Evolutionary conservation across 164 flowering plant species (phyloP).

Genomic region (Sedum album): DNA sequence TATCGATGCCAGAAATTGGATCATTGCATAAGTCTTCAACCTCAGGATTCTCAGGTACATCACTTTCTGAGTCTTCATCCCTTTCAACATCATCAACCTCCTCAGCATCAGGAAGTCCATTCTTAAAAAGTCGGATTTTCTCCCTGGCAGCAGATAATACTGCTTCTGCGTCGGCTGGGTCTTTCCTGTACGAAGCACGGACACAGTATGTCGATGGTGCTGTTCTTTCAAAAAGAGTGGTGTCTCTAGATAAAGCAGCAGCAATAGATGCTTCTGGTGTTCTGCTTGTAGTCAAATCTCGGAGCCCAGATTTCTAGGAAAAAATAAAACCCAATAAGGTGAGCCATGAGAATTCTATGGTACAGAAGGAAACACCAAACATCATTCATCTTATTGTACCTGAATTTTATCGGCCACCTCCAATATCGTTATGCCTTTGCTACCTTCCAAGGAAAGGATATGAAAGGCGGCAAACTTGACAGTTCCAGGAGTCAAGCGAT

Average conservation of each 20-base stretch:
- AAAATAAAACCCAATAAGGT: constrained; percentile 12
- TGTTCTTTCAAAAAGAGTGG: constrained; percentile 76
- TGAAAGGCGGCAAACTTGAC: constrained; percentile 95
- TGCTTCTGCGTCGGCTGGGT: constrained; percentile 68
- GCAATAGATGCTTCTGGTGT: constrained; percentile 96
- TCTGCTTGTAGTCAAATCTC: constrained; percentile 92
- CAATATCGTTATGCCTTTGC: constrained; percentile 60
- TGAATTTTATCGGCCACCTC: constrained; percentile 90
- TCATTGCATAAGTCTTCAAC: constrained; percentile 46
- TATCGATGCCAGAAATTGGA: constrained; percentile 22
- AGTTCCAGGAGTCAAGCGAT: constrained; percentile 93
- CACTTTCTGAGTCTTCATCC: constrained; percentile 78
- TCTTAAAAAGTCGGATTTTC: constrained; percentile 51
- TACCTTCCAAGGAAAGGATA: constrained; percentile 82
- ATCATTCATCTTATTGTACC: constrained; percentile 29
- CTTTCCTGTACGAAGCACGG: constrained; percentile 64
- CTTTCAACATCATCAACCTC: constrained; percentile 68
- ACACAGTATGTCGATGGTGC: constrained; percentile 95
- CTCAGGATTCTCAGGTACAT: constrained; percentile 69
- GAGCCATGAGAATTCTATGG: neutral
- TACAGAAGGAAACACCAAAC: neutral
- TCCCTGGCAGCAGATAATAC: constrained; percentile 68
- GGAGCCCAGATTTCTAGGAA: constrained; percentile 77
- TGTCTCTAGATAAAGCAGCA: constrained; percentile 87
- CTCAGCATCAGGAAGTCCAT: constrained; percentile 51